These are phyloP conservation scores for Metschnikowia corniflorae DNA, from an alignment of 805 yeast genomes.

Conservation along the genomic window DNA sequence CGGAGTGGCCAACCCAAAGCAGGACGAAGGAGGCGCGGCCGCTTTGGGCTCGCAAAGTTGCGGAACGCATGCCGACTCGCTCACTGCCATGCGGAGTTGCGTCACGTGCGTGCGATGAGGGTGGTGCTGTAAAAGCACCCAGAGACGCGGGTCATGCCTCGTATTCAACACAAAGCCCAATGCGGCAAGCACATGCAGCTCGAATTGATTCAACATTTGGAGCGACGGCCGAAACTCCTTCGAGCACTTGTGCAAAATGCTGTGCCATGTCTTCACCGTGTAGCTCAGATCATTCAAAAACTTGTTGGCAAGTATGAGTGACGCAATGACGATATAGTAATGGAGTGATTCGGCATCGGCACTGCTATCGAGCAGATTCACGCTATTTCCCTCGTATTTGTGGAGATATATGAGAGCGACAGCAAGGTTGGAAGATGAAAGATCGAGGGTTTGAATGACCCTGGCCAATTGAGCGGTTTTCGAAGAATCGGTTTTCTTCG, in stretches of 20 bases:
- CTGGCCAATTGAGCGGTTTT: conserved; percentile 10
- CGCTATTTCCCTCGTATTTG: conserved; percentile 12
- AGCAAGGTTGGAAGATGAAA: conserved; percentile 16
- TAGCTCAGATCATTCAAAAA: conserved; percentile 48
- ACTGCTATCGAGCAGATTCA: conserved; percentile 10
- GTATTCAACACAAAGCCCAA: conserved; percentile 13
- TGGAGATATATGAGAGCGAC: conserved; percentile 16
- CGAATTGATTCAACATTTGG: conserved; percentile 18
- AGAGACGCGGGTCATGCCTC: conserved; percentile 10
- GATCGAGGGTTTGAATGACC: conserved; percentile 17
- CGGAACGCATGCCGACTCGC: not conserved
- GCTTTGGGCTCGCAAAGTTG: not conserved
- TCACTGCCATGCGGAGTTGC: conserved; percentile 8
- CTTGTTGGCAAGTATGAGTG: conserved; percentile 30
- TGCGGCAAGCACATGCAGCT: conserved; percentile 15
- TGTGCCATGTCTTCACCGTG: conserved; percentile 50
- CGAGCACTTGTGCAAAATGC: conserved; percentile 14
- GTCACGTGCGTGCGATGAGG: conserved; percentile 2
- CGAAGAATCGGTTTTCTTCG: conserved; percentile 3
- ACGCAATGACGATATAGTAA: conserved; percentile 16
- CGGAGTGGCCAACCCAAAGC: conserved; percentile 11
- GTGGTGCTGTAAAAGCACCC: conserved; percentile 10
- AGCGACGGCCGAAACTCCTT: conserved; percentile 13
- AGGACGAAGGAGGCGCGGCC: not conserved
- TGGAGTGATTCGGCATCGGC: conserved; percentile 13